These are phyloP conservation scores for Phyllosticta ampelicida DNA, from an alignment of 2,329 filamentous ascomycete genomes.

Conservation along the genomic window DNA sequence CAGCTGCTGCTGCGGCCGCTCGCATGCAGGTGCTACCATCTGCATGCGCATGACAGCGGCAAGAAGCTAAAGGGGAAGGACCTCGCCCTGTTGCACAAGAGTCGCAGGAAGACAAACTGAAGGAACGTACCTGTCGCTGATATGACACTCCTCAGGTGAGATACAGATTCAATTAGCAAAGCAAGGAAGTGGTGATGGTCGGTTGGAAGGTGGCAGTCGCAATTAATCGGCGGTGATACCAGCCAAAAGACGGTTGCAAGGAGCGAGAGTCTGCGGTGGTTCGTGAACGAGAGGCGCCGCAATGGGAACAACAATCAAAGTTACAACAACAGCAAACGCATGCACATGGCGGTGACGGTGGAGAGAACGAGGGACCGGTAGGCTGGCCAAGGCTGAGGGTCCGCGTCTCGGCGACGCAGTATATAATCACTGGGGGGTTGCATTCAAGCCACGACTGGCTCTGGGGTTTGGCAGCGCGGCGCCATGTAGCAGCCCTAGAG, in stretches of 20 bases:
- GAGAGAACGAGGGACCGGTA: not conserved
- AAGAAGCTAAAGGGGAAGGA: not conserved
- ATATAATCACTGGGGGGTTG: not conserved
- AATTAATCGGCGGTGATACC: not conserved
- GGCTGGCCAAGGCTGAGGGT: not conserved
- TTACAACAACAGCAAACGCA: not conserved
- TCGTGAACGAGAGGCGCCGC: not conserved
- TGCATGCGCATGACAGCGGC: not conserved
- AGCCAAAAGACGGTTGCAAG: not conserved
- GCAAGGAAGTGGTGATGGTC: not conserved
- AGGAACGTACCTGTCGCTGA: not conserved
- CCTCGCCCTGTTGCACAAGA: not conserved
- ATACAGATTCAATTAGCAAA: not conserved
- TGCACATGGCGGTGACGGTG: not conserved
- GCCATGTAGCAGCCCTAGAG: not conserved
- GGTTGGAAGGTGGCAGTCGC: not conserved
- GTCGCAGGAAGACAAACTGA: not conserved
- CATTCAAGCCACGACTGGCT: not conserved
- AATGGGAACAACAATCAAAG: not conserved
- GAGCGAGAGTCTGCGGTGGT: not conserved
- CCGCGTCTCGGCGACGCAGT: not conserved
- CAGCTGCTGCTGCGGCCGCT: not conserved
- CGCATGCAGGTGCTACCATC: not conserved
- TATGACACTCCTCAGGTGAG: not conserved
- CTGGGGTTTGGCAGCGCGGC: not conserved